Evolutionary conservation across 805 yeast species (phyloP), one percentile per base, ranked within the genome.

Genomic region (Starmerella apicola): DNA sequence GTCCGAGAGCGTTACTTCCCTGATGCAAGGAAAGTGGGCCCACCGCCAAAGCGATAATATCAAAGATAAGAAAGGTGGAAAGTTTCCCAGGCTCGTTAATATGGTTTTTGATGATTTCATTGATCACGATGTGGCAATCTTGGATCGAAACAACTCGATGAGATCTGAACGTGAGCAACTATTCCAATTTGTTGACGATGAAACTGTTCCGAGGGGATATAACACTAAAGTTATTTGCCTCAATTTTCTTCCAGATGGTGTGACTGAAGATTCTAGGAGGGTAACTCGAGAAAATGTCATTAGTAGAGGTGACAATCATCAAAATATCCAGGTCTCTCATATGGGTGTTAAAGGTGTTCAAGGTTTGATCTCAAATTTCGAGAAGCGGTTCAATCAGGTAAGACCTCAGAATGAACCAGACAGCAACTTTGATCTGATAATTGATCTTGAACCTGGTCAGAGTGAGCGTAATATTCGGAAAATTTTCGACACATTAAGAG

Each of bases 141-240:
- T 81, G 10, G 98, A 91, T 54, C 69, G 94, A 51, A 88, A 88
- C 58, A 86, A 91, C 55, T 88, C 81, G 56, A 72, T 71, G 53
- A 61, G 50, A 19, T 61, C 74, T 33, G 96, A 88, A 59, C 67
- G 98, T 31, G 54, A 63, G 41, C 78, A 78, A 50, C 57, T 85
- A 1, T 68, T 85, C 41, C 67, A 65, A 2, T 74, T 72, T 49
- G 53, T 68, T 16, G 70, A 69, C 39, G 65, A 63, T 25, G 59
- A 63, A 2, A 66, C 69, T 31, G 61, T 73, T 4, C 60, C 67
- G 2, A 55, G 58, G 39, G 62, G 65, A 38, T 56, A 63, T 3
- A 70, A 67, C 35, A 54, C 82, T 22, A 69, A 72, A 37, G 72
- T 73, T 36, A 67, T 88, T 22, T 81, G 83, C 19, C 55, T 86